Evolutionary conservation across 352 stramenopile species (phyloP), one percentile per base, ranked within the genome.

Genomic region (Pythium oligandrum): DNA sequence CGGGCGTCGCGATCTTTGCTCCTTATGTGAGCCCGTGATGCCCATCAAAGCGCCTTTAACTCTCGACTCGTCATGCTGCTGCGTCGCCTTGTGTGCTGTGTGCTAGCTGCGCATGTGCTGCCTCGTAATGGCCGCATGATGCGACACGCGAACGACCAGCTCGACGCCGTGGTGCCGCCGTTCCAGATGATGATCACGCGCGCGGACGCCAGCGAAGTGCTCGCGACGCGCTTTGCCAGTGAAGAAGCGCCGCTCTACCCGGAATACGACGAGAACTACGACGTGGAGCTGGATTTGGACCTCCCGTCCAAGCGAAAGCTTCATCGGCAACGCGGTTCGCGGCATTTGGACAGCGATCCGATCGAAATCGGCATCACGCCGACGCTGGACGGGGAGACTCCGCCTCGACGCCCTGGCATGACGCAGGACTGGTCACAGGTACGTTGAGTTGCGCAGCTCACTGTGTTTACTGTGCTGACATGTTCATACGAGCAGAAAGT

Each of bases 211-310:
- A 26, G 17, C 17, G 17, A 26, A 26, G 17, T 30, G 9, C 43
- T 31, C 43, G 43, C 9, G 17, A 48, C 43, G 43, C 43, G 43
- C 43, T 48, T 48, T 43, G 38, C 38, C 38, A 43, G 38, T 43
- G 38, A 43, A 43, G 38, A 43, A 43, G 38, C 38, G 38, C 38
- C 17, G 43, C 43, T 48, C 9, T 48, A 48, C 43, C 43, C 9
- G 6, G 59, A 60, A 31, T 46, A 40, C 4, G 53, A 61, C 40
- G 54, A 61, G 3, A 47, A 68, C 17, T 57, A 55, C 37, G 55
- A 61, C 26, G 52, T 63, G 31, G 61, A 68, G 44, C 39, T 68
- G 51, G 61, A 68, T 53, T 4, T 68, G 3, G 48, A 53, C 17
- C 33, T 26, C 12, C 49, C 48, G 17, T 64, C 61, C 45, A 64